Base-by-base conservation (phyloP, 2,329 filamentous ascomycete species). In the Tolypocladium sp. region DNA sequence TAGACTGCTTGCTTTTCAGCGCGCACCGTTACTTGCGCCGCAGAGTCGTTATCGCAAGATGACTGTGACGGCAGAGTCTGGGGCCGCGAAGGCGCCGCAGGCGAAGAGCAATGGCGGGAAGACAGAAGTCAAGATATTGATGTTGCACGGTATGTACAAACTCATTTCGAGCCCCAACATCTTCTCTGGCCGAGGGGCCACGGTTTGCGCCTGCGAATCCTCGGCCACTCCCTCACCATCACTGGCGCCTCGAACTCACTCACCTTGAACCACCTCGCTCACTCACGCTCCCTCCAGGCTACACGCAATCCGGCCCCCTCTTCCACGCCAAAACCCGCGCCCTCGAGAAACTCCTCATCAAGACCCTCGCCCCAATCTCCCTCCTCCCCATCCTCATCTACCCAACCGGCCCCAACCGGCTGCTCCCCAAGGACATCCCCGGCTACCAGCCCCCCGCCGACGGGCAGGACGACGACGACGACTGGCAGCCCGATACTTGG, bases 251-350 rank as follows among this genome's bases (percentile, higher is more conserved):
- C n/a, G 4, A 57, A 7, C 49, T 22, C 49, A 52, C 49, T 53
- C 49, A 37, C 33, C 51, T 57, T 13, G 4, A 49, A 54, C 27
- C 20, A 15, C 41, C 40, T 25, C 9, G 25, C 58, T 42, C 57
- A 57, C 44, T 38, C 33, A 57, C 35, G 3, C 17, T 49, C 38
- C 30, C 58, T 52, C 61, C 59, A 87, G 89, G 93, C 73, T 97
- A 87, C 82, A 96, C 93, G 9, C 93, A 97, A 79, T 95, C 90
- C 35, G 92, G 92, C 4, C 74, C 87, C 4, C 79, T 92, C 63
- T 97, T 97, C 82, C 88, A 85, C 71, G 84, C 88, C 72, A 97
- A 97, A 77, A 95, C 91, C 53, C 90, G 91, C 72, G 91, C 91
- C 13, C 79, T 97, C 1, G 85, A 92, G 67, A 96, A 97, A 73